These are phyloP conservation scores for Catunica adiposa DNA, from an alignment of 2,329 filamentous ascomycete species.

Conservation along the genomic window DNA sequence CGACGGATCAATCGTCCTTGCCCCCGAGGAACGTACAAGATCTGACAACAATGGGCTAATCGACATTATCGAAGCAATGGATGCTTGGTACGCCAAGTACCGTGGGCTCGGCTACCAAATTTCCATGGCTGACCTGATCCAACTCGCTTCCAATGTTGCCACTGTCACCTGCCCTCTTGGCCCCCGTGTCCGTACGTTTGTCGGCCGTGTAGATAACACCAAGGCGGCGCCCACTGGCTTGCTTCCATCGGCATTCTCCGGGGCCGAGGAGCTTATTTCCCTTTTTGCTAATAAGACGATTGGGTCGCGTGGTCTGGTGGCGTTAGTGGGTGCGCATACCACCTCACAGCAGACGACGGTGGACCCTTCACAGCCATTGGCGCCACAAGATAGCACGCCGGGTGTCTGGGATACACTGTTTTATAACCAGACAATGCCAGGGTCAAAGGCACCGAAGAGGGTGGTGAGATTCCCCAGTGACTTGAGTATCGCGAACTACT, in stretches of 20 bases:
- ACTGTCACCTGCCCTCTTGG: conserved; percentile 30
- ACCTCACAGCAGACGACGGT: conserved; percentile 32
- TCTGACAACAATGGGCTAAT: conserved; percentile 32
- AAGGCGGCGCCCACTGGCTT: conserved; percentile 25
- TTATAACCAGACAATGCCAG: conserved; percentile 27
- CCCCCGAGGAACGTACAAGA: conserved; percentile 23
- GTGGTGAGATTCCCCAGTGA: conserved; percentile 29
- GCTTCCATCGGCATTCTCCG: conserved; percentile 27
- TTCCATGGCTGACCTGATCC: conserved; percentile 37
- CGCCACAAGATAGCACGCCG: conserved; percentile 35
- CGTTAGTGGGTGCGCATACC: conserved; percentile 38
- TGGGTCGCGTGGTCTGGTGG: conserved; percentile 31
- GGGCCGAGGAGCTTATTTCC: conserved; percentile 31
- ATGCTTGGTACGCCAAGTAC: conserved; percentile 27
- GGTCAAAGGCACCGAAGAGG: conserved; percentile 18
- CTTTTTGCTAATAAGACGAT: conserved; percentile 39
- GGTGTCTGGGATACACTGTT: conserved; percentile 37
- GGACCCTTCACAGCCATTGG: conserved; percentile 24
- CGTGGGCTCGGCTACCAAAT: conserved; percentile 22
- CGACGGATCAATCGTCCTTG: conserved; percentile 29
- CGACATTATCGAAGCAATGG: conserved; percentile 26
- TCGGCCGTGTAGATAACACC: conserved; percentile 32
- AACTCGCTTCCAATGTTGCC: conserved; percentile 34
- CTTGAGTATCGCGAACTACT: conserved; percentile 23
- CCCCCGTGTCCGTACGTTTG: conserved; percentile 33